Evolutionary conservation across 2,329 filamentous ascomycete species (phyloP).

Genomic region (Fusarium multiceps): DNA sequence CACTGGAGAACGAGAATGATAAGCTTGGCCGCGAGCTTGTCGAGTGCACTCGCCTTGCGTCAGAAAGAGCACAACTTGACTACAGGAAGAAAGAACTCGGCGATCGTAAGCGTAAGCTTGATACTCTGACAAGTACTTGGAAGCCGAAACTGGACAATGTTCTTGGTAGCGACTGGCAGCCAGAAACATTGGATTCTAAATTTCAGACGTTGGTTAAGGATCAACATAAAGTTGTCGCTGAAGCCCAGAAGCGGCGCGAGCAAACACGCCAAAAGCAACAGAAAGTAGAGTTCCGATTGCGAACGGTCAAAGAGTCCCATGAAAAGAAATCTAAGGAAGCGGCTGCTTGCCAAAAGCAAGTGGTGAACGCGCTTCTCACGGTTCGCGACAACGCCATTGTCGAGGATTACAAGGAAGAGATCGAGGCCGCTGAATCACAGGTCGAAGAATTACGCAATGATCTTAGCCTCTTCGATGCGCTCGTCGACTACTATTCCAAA

Average conservation of each 20-base stretch:
- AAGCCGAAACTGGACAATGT: conserved; percentile 73
- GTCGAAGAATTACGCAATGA: conserved; percentile 72
- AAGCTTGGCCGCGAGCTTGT: conserved; percentile 83
- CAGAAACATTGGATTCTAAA: conserved; percentile 74
- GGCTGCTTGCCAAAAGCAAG: conserved; percentile 68
- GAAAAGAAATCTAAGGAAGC: conserved; percentile 73
- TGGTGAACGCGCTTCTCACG: conserved; percentile 60
- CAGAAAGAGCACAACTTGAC: conserved; percentile 85
- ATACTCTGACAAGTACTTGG: conserved; percentile 82
- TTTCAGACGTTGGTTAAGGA: conserved; percentile 73
- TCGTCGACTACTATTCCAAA: conserved; percentile 77
- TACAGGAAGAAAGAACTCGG: conserved; percentile 83
- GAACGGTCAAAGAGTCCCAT: conserved; percentile 71
- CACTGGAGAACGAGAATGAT: conserved; percentile 77
- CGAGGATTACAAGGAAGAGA: conserved; percentile 65
- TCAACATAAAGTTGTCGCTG: conserved; percentile 67
- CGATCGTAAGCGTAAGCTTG: conserved; percentile 77
- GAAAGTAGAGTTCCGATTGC: conserved; percentile 79
- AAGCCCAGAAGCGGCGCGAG: conserved; percentile 78
- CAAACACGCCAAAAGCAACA: conserved; percentile 77
- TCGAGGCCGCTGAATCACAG: conserved; percentile 65
- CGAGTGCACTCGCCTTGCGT: conserved; percentile 82
- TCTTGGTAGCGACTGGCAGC: conserved; percentile 74
- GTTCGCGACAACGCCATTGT: conserved; percentile 60
- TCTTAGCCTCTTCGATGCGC: conserved; percentile 73